Base-by-base conservation (phyloP, 441 rosid genomes). In the Oxalis stricta region DNA sequence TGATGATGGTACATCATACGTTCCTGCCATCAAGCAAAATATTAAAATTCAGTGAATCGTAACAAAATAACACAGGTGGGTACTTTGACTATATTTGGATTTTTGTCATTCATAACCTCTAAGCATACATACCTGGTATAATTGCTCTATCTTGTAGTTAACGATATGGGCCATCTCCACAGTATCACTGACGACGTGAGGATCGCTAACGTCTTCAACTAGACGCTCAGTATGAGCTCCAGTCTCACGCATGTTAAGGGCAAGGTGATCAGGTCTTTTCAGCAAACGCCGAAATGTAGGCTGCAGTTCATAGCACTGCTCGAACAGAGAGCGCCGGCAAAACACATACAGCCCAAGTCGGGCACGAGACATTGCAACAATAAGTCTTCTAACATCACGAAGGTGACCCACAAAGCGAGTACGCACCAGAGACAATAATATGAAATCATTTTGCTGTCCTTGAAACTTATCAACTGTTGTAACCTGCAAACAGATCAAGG, bases 291-390 rank as follows among this genome's bases (percentile, higher is more conserved):
- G 83, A 57, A 87, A 92, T 38, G 99, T 92, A 43, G 97, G 99
- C 64, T 87, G 99, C 58, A 92, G 66, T 45, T 92, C 97, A 30
- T 87, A 92, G 69, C 99, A 92, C 41, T 87, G 99, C 63, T 87
- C 97, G 66, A 84, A 92, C 50, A 87, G 75, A 43, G 92, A 84
- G 13, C 95, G 81, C 5, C 92, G 81, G 48, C 97, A 92, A 63
- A 92, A 87, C 37, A 87, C 88, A 43, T 82, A 92, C 16, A 87
- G 66, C 40, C 99, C 97, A 5, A 92, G 84, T 52, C 97, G 74
- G 38, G 99, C 95, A 65, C 99, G 96, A 52, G 99, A 91, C 99
- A 86, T 91, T 46, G 99, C 99, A 16, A 91, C 96, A 46, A 86
- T 68, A 71, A 91, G 69, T 72, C 99, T 82, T 69, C 96, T 72